A percentile compares a stretch with the other conserved stretches of the same genome.
Evolutionary conservation across 2,329 filamentous ascomycete species (phyloP).

Genomic region (Epichloe aotearoae): DNA sequence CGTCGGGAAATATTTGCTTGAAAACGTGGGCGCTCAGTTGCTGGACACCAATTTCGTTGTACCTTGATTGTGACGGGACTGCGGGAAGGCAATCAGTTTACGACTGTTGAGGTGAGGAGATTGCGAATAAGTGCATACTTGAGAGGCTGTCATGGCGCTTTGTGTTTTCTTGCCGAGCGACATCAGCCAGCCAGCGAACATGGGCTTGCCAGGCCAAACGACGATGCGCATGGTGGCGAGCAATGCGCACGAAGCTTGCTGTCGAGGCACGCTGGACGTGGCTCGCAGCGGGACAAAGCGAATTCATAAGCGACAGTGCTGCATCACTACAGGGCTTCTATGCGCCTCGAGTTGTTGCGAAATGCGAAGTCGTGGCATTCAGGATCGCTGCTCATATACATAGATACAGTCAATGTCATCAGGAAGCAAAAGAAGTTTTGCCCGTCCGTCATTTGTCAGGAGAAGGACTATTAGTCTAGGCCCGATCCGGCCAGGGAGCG

Average conservation of each 20-base stretch:
- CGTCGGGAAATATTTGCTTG: slow-evolving; percentile 62
- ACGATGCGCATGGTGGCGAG: slow-evolving; percentile 31
- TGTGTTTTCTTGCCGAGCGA: slow-evolving; percentile 14
- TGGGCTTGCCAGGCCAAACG: slow-evolving; percentile 22
- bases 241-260: slow-evolving; percentile 37
- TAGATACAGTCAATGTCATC: neutral
- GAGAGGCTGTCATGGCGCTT: slow-evolving; percentile 21
- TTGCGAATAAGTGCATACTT: slow-evolving; percentile 19
- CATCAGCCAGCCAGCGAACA: slow-evolving; percentile 31
- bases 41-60: slow-evolving; percentile 90
- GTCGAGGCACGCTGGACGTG: slow-evolving; percentile 27
- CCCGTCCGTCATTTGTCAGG: neutral
- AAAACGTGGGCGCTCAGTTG: slow-evolving; percentile 79
- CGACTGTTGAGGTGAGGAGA: no score
- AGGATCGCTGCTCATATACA: no score
- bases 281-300: slow-evolving; percentile 20
- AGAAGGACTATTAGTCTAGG: neutral
- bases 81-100: neutral
- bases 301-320: slow-evolving; percentile 13
- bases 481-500: neutral
- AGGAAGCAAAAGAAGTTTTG: neutral
- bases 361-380: no score
- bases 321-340: slow-evolving; percentile 14
- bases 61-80: slow-evolving; percentile 49
- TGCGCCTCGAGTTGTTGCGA: slow-evolving; percentile 2